A percentile compares a stretch with the other conserved stretches of the same genome.
Conservation (phyloP, 1,139 yeast species). For the Magnusiomyces sp. region DNA sequence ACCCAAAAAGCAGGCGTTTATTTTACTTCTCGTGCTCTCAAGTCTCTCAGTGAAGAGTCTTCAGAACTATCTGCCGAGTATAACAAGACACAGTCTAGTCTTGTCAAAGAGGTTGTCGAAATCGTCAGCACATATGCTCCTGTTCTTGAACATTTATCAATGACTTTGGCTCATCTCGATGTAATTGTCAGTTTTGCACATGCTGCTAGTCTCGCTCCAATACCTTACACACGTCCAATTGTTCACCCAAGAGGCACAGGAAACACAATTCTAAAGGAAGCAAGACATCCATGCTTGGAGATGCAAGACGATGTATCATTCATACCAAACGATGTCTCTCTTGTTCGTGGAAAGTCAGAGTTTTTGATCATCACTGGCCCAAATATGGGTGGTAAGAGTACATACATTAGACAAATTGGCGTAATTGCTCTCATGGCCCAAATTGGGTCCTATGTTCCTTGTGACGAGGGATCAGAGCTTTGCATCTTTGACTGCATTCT, state of each 20-base stretch:
- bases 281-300: constrained; percentile 92
- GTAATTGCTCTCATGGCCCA: constrained; percentile 86
- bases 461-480: constrained; percentile 50
- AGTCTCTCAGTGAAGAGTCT: constrained; percentile 52
- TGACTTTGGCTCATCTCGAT: constrained; percentile 65
- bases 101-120: constrained; percentile 72
- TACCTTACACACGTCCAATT: constrained; percentile 67
- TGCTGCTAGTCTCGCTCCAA: constrained; percentile 74
- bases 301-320: constrained; percentile 81
- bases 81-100: constrained; percentile 60
- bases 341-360: constrained; percentile 45
- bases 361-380: constrained; percentile 92
- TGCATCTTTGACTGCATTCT: constrained; percentile 83
- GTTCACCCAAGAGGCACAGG: constrained; percentile 49
- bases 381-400: constrained; percentile 97
- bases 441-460: constrained; percentile 87
- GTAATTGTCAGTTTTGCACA: constrained; percentile 82
- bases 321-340: constrained; percentile 73
- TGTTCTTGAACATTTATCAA: constrained; percentile 59
- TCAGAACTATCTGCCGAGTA: constrained; percentile 56
- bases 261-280: constrained; percentile 50
- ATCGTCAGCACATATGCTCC: constrained; percentile 76
- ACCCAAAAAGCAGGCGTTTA: constrained; percentile 93
- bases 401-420: constrained; percentile 87
- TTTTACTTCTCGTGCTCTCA: constrained; percentile 65